These are phyloP conservation scores for Lecanicillium sp. DNA, from an alignment of 2,329 filamentous ascomycete species.

Conservation along the genomic window DNA sequence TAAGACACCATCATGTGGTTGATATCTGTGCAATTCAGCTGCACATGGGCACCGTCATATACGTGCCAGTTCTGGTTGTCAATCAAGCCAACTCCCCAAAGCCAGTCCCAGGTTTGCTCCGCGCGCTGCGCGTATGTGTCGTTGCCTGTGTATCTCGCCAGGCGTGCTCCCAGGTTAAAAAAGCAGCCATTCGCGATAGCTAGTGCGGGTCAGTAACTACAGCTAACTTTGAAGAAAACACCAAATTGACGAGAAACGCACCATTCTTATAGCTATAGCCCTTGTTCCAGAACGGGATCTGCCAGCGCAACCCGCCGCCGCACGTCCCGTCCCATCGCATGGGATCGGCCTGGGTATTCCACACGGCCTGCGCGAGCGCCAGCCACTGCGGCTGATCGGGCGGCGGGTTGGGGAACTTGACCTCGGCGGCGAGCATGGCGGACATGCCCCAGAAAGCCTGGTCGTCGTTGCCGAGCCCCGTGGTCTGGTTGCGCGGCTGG, in stretches of 20 bases:
- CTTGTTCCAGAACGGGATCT: constrained; percentile 56
- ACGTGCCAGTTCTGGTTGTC: constrained; percentile 50
- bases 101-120: constrained; percentile 52
- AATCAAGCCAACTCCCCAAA: constrained; percentile 42
- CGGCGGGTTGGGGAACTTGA: constrained; percentile 41
- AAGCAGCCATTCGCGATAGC: constrained; percentile 43
- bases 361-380: constrained; percentile 53
- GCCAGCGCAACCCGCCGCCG: constrained; percentile 60
- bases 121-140: constrained; percentile 51
- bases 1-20: constrained; percentile 51
- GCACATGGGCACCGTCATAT: constrained; percentile 49
- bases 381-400: constrained; percentile 40
- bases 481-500: constrained; percentile 42
- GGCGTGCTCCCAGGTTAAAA: constrained; percentile 49
- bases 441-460: constrained; percentile 55
- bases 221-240: background rate
- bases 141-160: constrained; percentile 56
- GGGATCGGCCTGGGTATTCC: constrained; percentile 40
- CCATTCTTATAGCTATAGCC: constrained; percentile 62
- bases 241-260: constrained; percentile 1
- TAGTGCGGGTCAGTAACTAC: background rate
- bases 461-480: constrained; percentile 50
- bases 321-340: constrained; percentile 51
- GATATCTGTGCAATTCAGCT: constrained; percentile 45
- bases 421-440: constrained; percentile 51